Evolutionary conservation across 768 basidiomycete species (phyloP).

Genomic region (Kwoniella sp.): DNA sequence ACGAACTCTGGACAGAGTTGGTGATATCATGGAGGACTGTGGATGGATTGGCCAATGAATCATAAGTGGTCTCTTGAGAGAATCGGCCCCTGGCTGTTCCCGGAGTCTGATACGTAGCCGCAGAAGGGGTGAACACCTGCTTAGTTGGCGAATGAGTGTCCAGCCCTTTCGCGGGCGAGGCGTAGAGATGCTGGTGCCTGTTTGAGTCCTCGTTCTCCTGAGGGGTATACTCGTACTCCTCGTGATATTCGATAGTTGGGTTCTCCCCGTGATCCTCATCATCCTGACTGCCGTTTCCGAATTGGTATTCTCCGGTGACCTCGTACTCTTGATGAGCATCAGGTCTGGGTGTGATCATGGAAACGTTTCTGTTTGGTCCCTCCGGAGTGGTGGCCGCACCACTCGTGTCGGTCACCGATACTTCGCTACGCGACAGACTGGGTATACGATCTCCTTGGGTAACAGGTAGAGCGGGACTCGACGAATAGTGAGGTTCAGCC

Average conservation of each 20-base stretch:
- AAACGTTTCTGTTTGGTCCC: constrained; percentile 31
- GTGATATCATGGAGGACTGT: constrained; percentile 37
- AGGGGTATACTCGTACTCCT: constrained; percentile 23
- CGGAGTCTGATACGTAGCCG: constrained; percentile 24
- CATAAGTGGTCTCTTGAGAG: constrained; percentile 3
- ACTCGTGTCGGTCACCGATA: constrained; percentile 34
- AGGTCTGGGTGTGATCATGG: constrained; percentile 20
- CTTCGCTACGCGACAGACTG: constrained; percentile 42
- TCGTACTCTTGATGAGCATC: constrained; percentile 23
- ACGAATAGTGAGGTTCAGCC: neutral
- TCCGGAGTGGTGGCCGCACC: constrained; percentile 45
- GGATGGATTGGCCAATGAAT: constrained; percentile 7
- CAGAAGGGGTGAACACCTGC: constrained; percentile 8
- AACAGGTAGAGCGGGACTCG: constrained; percentile 16
- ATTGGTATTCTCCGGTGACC: constrained; percentile 19
- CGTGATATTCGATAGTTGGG: constrained; percentile 27
- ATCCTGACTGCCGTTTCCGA: neutral
- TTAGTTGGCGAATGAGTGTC: constrained; percentile 1
- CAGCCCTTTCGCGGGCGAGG: constrained; percentile 25
- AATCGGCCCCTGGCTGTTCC: constrained; percentile 21
- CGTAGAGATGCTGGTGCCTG: neutral
- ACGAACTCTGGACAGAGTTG: constrained; percentile 23
- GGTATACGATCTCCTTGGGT: constrained; percentile 39
- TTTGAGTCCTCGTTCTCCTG: neutral
- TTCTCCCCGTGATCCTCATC: constrained; percentile 15